phyloP scores from a whole-genome alignment of 352 stramenopile genomes.

The Pythium sp. region DNA sequence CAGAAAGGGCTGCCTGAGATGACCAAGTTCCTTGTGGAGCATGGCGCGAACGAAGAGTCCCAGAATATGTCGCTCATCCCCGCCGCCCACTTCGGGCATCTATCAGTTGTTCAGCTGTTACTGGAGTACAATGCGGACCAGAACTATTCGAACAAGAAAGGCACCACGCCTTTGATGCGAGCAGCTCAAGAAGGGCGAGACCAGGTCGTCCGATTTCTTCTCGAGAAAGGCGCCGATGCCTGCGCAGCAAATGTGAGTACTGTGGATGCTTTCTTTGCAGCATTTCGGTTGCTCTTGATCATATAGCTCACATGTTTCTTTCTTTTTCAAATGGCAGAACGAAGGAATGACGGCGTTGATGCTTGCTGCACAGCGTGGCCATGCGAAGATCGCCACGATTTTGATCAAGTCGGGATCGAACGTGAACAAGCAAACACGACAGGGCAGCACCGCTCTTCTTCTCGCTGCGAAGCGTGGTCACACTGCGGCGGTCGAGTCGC shows the following conservation, averaged over 20 bases:
- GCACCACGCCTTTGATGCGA: conserved; percentile 84
- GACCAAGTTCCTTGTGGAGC: conserved; percentile 66
- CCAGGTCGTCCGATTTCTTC: conserved; percentile 75
- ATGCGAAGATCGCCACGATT: conserved; percentile 77
- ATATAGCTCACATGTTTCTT: background rate
- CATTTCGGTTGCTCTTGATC: background rate
- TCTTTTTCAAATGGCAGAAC: conserved; percentile 30
- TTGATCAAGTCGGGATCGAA: conserved; percentile 80
- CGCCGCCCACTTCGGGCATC: conserved; percentile 80
- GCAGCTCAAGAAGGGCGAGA: conserved; percentile 82
- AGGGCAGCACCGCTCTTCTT: conserved; percentile 83
- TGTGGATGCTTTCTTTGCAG: background rate
- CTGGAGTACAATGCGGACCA: conserved; percentile 62
- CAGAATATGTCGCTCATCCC: conserved; percentile 87
- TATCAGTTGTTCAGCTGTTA: conserved; percentile 69
- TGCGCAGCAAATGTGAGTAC: conserved; percentile 64
- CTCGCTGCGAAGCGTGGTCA: conserved; percentile 82
- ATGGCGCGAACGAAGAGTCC: conserved; percentile 72
- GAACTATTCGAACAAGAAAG: conserved; percentile 88
- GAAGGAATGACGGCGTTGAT: conserved; percentile 89
- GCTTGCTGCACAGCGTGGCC: conserved; percentile 78
- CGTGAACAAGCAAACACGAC: conserved; percentile 86
- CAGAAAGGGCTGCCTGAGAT: conserved; percentile 77
- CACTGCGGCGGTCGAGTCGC: conserved; percentile 67
- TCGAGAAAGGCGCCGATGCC: conserved; percentile 60